Base-by-base conservation (phyloP, 2,329 filamentous ascomycete genomes). In the Pseudopithomyces maydicus region DNA sequence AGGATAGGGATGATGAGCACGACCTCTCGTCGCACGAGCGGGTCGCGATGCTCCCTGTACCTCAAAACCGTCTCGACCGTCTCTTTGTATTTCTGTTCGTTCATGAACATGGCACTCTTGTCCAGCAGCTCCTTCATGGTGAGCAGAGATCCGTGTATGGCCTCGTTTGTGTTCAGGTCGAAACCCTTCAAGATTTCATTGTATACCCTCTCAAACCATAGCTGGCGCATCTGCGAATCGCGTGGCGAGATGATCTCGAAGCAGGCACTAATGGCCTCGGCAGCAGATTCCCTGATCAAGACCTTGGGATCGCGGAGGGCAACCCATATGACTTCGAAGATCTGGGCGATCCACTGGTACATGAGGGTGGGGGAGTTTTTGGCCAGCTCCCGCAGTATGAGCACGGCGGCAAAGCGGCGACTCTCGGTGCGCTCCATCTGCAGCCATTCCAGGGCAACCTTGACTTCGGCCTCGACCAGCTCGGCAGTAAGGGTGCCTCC, bases 41-140 rank as follows among this genome's bases (percentile, higher is more conserved):
- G 81, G 66, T 99, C 96, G 52, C 91, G 87, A 67, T 98, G 92
- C 66, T 99, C 95, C 75, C 96, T 96, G 75, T 96, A 91, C 59
- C 90, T 90, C 63, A 94, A 88, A 35, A 97, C 91, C 61, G 95
- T 93, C 61, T 99, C 95, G 74, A 94, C 98, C 11, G 92, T 89
- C 66, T 96, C 91, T 56, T 89, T 87, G 76, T 98, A 99, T 72
- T 78, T 77, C 39, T 93, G 88, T 38, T 93, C 91, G 69, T 97
- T 92, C 95, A 99, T 98, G 77, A 96, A 99, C 94, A 99, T 99
- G 67, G 92, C 93, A 52, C 95, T 95, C 74, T 97, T 94, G 61
- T 95, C 87, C 17, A 99, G 86, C 46, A 99, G 84, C 78, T 98
- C 94, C 74, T 94, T 96, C 68, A 98, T 84, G 1, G 96, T 92